These are phyloP conservation scores for Astrothelium macrocarpum DNA, from an alignment of 495 filamentous ascomycete genomes.

Conservation along the genomic window DNA sequence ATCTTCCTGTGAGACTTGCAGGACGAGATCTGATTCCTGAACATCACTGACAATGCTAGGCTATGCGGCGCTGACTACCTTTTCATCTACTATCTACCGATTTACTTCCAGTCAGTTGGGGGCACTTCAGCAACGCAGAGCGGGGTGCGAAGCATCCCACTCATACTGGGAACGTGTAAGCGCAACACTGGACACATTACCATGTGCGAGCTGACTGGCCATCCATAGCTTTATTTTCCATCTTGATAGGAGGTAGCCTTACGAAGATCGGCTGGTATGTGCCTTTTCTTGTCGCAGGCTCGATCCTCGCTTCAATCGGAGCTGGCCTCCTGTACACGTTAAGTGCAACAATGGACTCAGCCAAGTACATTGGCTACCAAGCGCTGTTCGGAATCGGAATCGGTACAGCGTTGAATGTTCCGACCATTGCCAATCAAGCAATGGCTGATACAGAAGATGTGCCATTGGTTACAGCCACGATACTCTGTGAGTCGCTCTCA, in stretches of 20 bases:
- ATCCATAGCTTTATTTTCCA: slow-evolving; percentile 36
- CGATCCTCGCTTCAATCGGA: slow-evolving; percentile 54
- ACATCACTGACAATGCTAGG: too few species aligned
- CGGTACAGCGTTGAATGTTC: slow-evolving; percentile 59
- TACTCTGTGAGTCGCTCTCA: slow-evolving; percentile 23
- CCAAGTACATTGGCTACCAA: slow-evolving; percentile 72
- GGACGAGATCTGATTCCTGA: too few species aligned
- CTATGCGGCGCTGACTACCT: slow-evolving; percentile 14
- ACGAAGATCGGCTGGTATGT: slow-evolving; percentile 65
- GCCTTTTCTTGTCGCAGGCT: slow-evolving; percentile 57
- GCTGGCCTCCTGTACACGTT: slow-evolving; percentile 62
- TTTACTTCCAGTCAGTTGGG: background rate
- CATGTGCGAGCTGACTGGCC: slow-evolving; percentile 34
- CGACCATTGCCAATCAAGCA: slow-evolving; percentile 60
- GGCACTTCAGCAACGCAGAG: background rate
- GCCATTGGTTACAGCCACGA: slow-evolving; percentile 52
- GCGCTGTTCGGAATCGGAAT: slow-evolving; percentile 59
- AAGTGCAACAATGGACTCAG: slow-evolving; percentile 40
- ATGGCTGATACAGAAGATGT: slow-evolving; percentile 53
- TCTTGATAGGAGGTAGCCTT: slow-evolving; percentile 52
- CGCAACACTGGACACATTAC: slow-evolving; percentile 9
- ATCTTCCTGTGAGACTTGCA: slow-evolving; percentile 10
- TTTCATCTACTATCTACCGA: slow-evolving; percentile 7
- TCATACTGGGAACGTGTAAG: slow-evolving; percentile 11
- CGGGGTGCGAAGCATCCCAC: background rate